Evolutionary conservation across 2,329 filamentous ascomycete genomes (phyloP).

Genomic region (Alternaria solani): DNA sequence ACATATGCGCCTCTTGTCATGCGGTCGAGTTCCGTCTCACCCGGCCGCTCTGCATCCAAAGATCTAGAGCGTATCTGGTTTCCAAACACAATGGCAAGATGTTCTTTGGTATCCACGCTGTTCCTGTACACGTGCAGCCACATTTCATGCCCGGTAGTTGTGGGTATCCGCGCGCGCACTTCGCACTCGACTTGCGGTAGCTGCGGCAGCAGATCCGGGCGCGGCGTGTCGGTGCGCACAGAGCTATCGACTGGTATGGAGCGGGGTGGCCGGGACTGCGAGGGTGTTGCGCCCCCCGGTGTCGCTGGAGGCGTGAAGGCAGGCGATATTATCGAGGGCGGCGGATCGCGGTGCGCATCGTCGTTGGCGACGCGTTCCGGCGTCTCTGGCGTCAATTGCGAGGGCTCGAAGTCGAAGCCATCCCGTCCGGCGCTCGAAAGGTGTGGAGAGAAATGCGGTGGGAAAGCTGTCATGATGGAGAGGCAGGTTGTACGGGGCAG

Average conservation of each 20-base stretch:
- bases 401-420: constrained; percentile 46
- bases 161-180: constrained; percentile 93
- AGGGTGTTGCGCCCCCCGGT: constrained; percentile 45
- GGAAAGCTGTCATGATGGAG: constrained; percentile 59
- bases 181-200: constrained; percentile 91
- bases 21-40: constrained; percentile 85
- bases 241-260: constrained; percentile 56
- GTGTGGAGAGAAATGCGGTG: constrained; percentile 64
- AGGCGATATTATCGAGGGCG: constrained; percentile 58
- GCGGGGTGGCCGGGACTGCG: constrained; percentile 45
- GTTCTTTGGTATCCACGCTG: constrained; percentile 91
- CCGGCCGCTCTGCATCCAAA: constrained; percentile 74
- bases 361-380: constrained; percentile 16
- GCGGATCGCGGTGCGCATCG: constrained; percentile 29
- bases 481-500: background rate
- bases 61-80: constrained; percentile 77
- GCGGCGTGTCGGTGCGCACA: constrained; percentile 54
- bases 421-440: constrained; percentile 53
- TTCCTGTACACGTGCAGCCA: constrained; percentile 96
- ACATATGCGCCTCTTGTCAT: constrained; percentile 96
- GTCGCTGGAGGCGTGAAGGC: constrained; percentile 54
- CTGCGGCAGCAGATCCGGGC: constrained; percentile 75
- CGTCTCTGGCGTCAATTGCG: constrained; percentile 28
- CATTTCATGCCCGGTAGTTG: constrained; percentile 91
- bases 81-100: constrained; percentile 96